Evolutionary conservation across 768 basidiomycete species (phyloP).

Genomic region (Tulasnella sp.): DNA sequence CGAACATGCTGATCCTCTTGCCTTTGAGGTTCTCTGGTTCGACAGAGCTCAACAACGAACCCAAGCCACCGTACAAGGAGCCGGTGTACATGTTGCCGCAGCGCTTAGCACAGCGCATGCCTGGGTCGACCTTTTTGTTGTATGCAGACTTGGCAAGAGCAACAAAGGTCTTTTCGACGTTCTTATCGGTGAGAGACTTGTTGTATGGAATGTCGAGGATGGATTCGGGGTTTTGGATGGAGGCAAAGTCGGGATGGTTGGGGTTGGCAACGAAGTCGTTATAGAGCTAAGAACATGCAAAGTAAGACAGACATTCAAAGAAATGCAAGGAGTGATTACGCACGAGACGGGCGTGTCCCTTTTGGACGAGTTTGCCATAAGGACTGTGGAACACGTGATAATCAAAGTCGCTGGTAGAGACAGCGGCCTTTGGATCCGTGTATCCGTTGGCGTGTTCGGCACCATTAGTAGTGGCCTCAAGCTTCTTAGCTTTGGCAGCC

Average conservation of each 20-base stretch:
- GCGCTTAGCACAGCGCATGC: conserved; percentile 76
- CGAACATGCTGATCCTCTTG: conserved; percentile 87
- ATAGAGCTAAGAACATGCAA: conserved; percentile 33
- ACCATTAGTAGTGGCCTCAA: conserved; percentile 22
- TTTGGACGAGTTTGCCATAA: conserved; percentile 97
- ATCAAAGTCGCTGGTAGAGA: conserved; percentile 43
- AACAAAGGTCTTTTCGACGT: conserved; percentile 89
- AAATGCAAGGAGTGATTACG: conserved; percentile 16
- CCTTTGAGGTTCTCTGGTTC: conserved; percentile 55
- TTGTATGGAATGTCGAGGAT: conserved; percentile 53
- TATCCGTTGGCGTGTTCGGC: conserved; percentile 30
- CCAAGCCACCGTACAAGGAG: conserved; percentile 86
- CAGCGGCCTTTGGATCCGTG: conserved; percentile 26
- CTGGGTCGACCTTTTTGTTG: conserved; percentile 57
- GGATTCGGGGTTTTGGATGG: conserved; percentile 55
- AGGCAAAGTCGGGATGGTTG: conserved; percentile 49
- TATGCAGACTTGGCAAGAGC: conserved; percentile 62
- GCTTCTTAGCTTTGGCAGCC: conserved; percentile 43
- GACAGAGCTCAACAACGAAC: conserved; percentile 65
- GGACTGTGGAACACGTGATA: conserved; percentile 95
- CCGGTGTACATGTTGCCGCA: conserved; percentile 99
- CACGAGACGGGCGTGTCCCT: conserved; percentile 80
- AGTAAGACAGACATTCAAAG: not conserved
- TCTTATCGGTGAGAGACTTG: conserved; percentile 83
- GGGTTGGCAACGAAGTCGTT: conserved; percentile 86